These are phyloP conservation scores for Lepidium campestre DNA, from an alignment of 441 rosid genomes.

Conservation along the genomic window DNA sequence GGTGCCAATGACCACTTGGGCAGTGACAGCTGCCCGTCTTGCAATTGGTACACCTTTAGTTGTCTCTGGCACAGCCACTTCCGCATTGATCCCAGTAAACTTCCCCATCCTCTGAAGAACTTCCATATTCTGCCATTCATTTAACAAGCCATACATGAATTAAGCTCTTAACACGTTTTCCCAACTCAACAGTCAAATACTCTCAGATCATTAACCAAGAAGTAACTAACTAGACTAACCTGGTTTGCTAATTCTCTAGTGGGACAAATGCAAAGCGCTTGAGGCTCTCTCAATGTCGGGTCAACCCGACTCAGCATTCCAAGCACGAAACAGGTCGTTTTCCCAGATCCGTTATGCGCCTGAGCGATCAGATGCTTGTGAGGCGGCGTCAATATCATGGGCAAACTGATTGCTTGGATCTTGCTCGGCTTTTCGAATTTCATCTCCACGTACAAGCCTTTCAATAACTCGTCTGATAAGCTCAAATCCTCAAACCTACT, in stretches of 20 bases:
- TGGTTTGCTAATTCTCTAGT: slow-evolving; percentile 89
- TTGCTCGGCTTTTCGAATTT: slow-evolving; percentile 88
- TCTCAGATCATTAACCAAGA: not conserved
- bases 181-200: not conserved
- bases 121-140: slow-evolving; percentile 68
- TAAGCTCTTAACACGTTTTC: not conserved
- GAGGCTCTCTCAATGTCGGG: slow-evolving; percentile 53
- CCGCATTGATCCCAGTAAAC: slow-evolving; percentile 70
- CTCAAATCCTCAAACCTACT: slow-evolving; percentile 77
- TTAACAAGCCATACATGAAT: not conserved
- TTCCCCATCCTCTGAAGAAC: slow-evolving; percentile 92
- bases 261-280: slow-evolving; percentile 94
- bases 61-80: slow-evolving; percentile 69
- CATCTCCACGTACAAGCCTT: slow-evolving; percentile 91
- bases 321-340: slow-evolving; percentile 93
- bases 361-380: slow-evolving; percentile 80
- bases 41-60: slow-evolving; percentile 29
- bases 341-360: slow-evolving; percentile 96
- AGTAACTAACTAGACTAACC: slow-evolving; percentile 35
- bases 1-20: slow-evolving; percentile 92
- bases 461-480: slow-evolving; percentile 67
- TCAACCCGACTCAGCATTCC: slow-evolving; percentile 93
- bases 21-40: slow-evolving; percentile 39
- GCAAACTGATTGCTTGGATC: slow-evolving; percentile 88
- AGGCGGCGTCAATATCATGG: slow-evolving; percentile 92